These are phyloP conservation scores for Diplocarpon rosae DNA, from an alignment of 2,329 filamentous ascomycete species.

Conservation along the genomic window DNA sequence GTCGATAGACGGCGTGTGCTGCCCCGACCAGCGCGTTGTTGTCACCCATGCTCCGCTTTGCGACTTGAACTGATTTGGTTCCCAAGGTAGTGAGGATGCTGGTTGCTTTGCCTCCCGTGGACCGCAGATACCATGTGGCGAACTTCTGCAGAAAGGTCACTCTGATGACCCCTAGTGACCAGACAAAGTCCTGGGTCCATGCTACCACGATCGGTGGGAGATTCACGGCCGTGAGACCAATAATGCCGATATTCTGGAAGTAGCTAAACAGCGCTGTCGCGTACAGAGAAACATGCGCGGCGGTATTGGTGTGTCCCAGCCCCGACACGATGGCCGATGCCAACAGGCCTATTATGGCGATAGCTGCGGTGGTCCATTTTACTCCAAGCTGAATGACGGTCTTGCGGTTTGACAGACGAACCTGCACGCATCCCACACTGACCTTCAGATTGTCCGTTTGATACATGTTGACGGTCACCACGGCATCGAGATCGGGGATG, in stretches of 20 bases:
- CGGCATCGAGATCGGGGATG: constrained; percentile 84
- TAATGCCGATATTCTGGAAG: constrained; percentile 87
- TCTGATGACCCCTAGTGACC: constrained; percentile 92
- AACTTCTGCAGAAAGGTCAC: constrained; percentile 76
- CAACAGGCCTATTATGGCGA: constrained; percentile 72
- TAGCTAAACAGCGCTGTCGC: constrained; percentile 86
- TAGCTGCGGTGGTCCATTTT: constrained; percentile 79
- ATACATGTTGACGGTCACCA: constrained; percentile 72
- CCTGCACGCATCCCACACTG: constrained; percentile 76
- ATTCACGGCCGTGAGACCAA: constrained; percentile 70
- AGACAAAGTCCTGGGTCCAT: constrained; percentile 97
- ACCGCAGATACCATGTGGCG: constrained; percentile 90
- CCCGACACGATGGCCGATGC: constrained; percentile 84
- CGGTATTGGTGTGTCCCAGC: constrained; percentile 84
- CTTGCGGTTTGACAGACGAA: constrained; percentile 78
- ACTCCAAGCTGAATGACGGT: constrained; percentile 83
- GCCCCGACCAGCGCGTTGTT: constrained; percentile 9
- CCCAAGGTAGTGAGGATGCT: constrained; percentile 66
- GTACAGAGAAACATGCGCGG: constrained; percentile 87
- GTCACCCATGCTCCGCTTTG: constrained; percentile 38
- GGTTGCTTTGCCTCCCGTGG: constrained; percentile 78
- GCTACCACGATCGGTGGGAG: constrained; percentile 80
- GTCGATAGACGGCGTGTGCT: constrained; percentile 19
- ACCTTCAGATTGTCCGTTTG: constrained; percentile 43
- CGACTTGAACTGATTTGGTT: constrained; percentile 69